These are phyloP conservation scores for Pyronema domesticum DNA, from an alignment of 495 filamentous ascomycete species.

Conservation along the genomic window DNA sequence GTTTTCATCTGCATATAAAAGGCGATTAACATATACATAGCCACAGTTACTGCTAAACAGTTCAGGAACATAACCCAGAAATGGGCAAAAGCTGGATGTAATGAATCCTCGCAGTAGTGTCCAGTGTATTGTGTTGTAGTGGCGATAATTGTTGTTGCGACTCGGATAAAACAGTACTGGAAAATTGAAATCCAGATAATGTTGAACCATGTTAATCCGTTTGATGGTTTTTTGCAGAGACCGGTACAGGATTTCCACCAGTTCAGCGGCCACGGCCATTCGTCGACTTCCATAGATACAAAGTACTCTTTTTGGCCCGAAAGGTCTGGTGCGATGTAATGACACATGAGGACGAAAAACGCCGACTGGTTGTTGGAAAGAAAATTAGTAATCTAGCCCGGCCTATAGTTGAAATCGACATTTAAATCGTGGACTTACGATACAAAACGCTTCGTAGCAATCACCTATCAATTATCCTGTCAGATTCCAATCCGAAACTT, in stretches of 20 bases:
- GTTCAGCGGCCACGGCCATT: conserved; percentile 59
- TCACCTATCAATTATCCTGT: conserved; percentile 37
- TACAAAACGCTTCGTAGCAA: conserved; percentile 85
- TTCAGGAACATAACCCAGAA: conserved; percentile 69
- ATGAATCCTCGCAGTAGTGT: conserved; percentile 59
- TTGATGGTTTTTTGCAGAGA: conserved; percentile 54
- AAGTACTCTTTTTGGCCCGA: conserved; percentile 84
- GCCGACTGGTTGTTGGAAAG: conserved; percentile 27
- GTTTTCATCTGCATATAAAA: conserved; percentile 64
- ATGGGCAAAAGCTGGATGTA: conserved; percentile 61
- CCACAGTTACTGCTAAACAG: conserved; percentile 55
- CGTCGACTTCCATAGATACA: conserved; percentile 43
- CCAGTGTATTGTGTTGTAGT: conserved; percentile 51
- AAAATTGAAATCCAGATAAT: conserved; percentile 76
- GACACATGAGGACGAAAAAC: conserved; percentile 78
- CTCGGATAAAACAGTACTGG: conserved; percentile 76
- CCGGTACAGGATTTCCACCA: conserved; percentile 55
- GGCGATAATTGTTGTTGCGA: conserved; percentile 67
- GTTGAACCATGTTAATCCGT: conserved; percentile 88
- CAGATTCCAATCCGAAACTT: not conserved
- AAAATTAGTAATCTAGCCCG: too few relatives aligned
- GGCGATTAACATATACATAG: conserved; percentile 85
- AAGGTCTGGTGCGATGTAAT: conserved; percentile 62
- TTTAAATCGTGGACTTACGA: conserved; percentile 26
- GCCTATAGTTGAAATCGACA: too few relatives aligned